Base-by-base conservation (phyloP, 306 rosid genomes). In the Sesbania bispinosa region DNA sequence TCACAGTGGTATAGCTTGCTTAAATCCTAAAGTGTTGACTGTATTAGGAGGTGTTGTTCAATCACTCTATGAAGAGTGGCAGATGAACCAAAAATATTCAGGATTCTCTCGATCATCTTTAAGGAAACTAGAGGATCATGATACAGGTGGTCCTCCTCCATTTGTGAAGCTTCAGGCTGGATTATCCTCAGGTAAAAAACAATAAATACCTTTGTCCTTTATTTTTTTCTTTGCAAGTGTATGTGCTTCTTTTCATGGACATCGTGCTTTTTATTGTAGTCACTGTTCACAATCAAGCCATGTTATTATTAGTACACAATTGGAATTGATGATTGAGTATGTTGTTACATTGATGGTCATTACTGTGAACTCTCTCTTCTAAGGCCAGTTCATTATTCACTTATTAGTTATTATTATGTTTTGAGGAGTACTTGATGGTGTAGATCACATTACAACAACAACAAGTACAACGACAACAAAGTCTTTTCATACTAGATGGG, bases 151-250 rank as follows among this genome's bases (percentile, higher is more conserved):
- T 52, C 98, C 98, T 79, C 98, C 98, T 41, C 88, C 87, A 24
- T 94, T 94, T 83, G 96, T 85, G 91, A 94, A 94, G 90, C 82
- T 94, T 81, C 87, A 87, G 83, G 77, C 87, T 87, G 93, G 89
- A 79, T 85, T 79, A 53, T 71, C 87, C 50, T 70, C 83, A 80
- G 80, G 67, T 80, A 29, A 74, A 62, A 54, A 46, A 43, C 26
- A 54, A 62, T 35, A 66, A 27, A 33, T n/a, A 11, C 19, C 38
- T 57, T 20, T 20, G 26, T 43, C 19, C 29, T 61, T 32, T 47
- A 42, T 41, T 63, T 59, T 18, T 75, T 33, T 35, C 35, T 30
- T 70, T 74, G 41, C 10, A 57, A 14, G 53, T 29, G 26, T 19
- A 27, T 67, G 62, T 66, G 35, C 51, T 48, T 38, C n/a, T 24